Percentiles rank a stretch among this genome's conserved stretches.
phyloP scores from a whole-genome alignment of 805 yeast genomes.

The Zygoascus tannicola region DNA sequence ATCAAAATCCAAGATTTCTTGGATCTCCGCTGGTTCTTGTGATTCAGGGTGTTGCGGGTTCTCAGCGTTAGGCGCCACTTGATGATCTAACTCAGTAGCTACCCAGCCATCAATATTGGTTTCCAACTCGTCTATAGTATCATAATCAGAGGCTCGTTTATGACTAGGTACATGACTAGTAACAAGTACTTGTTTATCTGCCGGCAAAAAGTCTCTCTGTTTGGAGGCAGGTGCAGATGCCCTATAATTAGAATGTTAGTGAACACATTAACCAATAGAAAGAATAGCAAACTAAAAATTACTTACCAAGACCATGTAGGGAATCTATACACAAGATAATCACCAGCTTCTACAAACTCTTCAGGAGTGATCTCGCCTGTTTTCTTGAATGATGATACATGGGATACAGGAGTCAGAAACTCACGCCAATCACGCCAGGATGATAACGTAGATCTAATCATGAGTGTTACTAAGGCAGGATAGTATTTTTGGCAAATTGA shows the following conservation, averaged over 20 bases:
- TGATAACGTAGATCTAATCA: slow-evolving; percentile 68
- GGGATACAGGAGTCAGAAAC: slow-evolving; percentile 82
- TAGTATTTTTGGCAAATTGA: too few relatives aligned
- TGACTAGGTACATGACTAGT: slow-evolving; percentile 85
- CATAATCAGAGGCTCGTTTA: slow-evolving; percentile 49
- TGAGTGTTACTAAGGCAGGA: too few relatives aligned
- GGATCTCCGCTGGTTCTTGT: slow-evolving; percentile 4
- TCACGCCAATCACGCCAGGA: slow-evolving; percentile 58
- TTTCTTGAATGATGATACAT: slow-evolving; percentile 70
- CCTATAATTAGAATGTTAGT: slow-evolving; percentile 9
- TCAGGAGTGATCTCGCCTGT: slow-evolving; percentile 95
- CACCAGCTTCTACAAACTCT: slow-evolving; percentile 91
- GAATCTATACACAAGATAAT: slow-evolving; percentile 78
- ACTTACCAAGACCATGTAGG: slow-evolving; percentile 92
- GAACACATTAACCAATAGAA: neutral
- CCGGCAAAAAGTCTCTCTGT: slow-evolving; percentile 65
- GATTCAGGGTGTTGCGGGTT: neutral
- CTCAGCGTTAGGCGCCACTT: neutral
- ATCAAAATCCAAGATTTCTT: slow-evolving; percentile 19
- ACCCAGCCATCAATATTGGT: slow-evolving; percentile 33
- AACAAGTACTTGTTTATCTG: slow-evolving; percentile 76
- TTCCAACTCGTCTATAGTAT: slow-evolving; percentile 19
- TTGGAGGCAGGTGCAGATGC: slow-evolving; percentile 46
- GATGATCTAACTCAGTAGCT: slow-evolving; percentile 3
- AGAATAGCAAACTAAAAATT: neutral